Evolutionary conservation across 345 rosid species (phyloP), one percentile per base, ranked within the genome.

Genomic region (Salix dunnii): DNA sequence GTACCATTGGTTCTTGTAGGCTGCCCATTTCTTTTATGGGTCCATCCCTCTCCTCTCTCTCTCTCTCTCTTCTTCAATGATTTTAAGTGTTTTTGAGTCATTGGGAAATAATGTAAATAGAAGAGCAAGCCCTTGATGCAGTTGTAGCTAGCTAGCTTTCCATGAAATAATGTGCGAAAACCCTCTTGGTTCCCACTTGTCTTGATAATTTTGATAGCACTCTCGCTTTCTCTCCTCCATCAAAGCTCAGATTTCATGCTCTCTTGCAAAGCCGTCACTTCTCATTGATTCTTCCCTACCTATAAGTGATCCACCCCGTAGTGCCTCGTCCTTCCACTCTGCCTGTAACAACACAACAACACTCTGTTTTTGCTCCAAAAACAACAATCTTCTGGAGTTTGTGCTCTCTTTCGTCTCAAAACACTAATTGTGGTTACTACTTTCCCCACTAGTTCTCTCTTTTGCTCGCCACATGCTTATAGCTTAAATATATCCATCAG

Each of bases 11-110:
- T 71, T 65, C 27, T 51, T 55, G 79, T 76, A 70, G 79, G 67
- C 68, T 78, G 77, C 84, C 85, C 86, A 76, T 76, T 74, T 76
- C 83, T 58, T 1, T 30, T 9, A 46, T 82, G 82, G 85, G 80
- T 72, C 78, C 84, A 20, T 33, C 2, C 1, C 31, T 0, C 0
- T 9, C 13, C 63, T 18, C 64, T 17, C 13, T 30, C 48, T 30
- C 68, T 62, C 10, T 5, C 25, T 31, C 42, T 62, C 43, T 60
- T 55, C 55, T 67, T 28, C 68, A 38, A 48, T 49, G 68, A 73
- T 74, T 86, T 74, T 80, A 76, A 82, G 87, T 55, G 75, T 67
- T 35, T 35, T 35, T 35, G 5, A 61, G 64, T 83, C 84, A 81
- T 60, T 81, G 80, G 75, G 75, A 83, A 79, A 79, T 81, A 77